Evolutionary conservation across 2,329 filamentous ascomycete genomes (phyloP).

Genomic region (Nigrograna mackinnonii): DNA sequence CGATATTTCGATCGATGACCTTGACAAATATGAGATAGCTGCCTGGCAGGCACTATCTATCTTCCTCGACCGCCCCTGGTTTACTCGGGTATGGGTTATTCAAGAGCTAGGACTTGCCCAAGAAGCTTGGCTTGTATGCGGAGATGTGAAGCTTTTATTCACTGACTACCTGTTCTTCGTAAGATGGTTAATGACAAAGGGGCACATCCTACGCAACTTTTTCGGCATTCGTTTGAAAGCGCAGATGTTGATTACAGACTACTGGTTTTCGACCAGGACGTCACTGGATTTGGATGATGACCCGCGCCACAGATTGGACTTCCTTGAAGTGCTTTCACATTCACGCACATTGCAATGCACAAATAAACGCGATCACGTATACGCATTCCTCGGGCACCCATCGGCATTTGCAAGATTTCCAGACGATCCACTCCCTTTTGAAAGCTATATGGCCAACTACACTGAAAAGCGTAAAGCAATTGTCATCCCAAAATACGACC

Average conservation of each 20-base stretch:
- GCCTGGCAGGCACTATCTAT: conserved; percentile 2
- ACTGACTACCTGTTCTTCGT: not conserved
- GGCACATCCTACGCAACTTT: not conserved
- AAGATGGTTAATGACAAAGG: not conserved
- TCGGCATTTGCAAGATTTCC: not conserved
- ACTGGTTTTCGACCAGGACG: not conserved
- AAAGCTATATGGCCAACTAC: not conserved
- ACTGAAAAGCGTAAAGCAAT: not conserved
- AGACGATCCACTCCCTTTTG: not conserved
- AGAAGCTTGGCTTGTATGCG: conserved; percentile 1
- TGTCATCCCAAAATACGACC: not conserved
- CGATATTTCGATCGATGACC: not conserved
- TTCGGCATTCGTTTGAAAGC: not conserved
- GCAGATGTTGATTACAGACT: not conserved
- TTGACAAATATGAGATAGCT: not conserved
- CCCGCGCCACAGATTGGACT: no score
- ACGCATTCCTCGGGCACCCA: conserved; percentile 10
- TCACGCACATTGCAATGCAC: not conserved
- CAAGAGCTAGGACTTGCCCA: conserved; percentile 12
- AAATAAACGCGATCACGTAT: conserved; percentile 6
- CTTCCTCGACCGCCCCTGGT: conserved; percentile 9
- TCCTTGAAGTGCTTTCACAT: conserved; percentile 1
- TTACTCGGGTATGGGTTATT: conserved; percentile 15
- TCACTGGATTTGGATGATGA: not conserved
- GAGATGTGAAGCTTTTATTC: not conserved